Evolutionary conservation across 2,329 filamentous ascomycete genomes (phyloP), one percentile per base, ranked within the genome.

Genomic region (Furcasterigmium sp.): DNA sequence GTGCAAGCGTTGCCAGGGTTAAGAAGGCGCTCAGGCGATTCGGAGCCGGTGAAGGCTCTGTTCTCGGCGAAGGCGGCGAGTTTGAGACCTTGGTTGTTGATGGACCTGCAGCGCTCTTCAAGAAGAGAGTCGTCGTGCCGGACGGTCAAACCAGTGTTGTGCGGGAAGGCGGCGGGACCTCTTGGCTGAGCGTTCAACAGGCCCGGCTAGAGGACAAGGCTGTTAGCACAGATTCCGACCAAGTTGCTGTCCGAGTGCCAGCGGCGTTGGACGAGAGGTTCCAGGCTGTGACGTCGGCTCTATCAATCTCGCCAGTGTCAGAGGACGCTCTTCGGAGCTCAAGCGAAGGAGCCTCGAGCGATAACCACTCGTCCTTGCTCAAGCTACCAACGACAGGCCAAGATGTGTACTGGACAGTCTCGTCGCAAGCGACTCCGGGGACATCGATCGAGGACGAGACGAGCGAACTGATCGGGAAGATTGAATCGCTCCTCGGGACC

Each of bases 1-100:
- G 63, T 5, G 58, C 57, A 19, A 76, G 73, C 6, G 69, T 73
- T 35, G 57, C 56, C 30, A 66, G 69, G 42, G 58, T 82, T 36
- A 68, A 70, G 55, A 67, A 61, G 32, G 72, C 80, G 1, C 73
- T 88, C 59, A 67, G 70, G 39, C 75, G 80, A 49, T 95, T 94
- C 64, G 85, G 85, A 36, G 67, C 75, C 48, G 69, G 67, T 56
- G 69, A 77, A 47, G 89, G 87, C 1, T 85, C 87, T 8, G 80
- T 91, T 9, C 67, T 97, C 15, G 93, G 93, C 1, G 93, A 97
- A 61, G 93, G 93, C 6, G 93, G 93, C 4, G 93, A 97, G 69
- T 97, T 94, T 63, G 93, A 97, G 74, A 97, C 90, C 23, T 69
- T 97, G 41, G 89, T 93, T 36, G 58, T 97, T 28, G 81, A 90